phyloP scores from a whole-genome alignment of 106 monocot genomes.

The Triglochin maritima region DNA sequence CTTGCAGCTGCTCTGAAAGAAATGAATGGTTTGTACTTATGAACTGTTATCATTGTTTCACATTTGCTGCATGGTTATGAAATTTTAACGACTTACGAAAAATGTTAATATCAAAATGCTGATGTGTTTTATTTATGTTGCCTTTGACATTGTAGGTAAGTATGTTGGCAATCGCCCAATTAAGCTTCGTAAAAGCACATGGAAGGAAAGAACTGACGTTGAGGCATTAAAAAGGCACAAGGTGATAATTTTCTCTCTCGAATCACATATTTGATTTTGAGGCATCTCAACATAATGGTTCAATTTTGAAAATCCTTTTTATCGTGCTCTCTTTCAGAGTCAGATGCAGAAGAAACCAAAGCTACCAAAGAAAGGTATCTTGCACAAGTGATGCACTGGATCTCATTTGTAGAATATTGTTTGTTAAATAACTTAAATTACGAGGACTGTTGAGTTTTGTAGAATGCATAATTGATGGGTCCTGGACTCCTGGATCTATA shows the following conservation, averaged over 20 bases:
- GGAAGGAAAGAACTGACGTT: constrained; percentile 90
- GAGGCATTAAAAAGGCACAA: constrained; percentile 85
- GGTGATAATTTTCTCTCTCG: constrained; percentile 18
- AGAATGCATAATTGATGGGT: too few species aligned
- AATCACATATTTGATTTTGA: background rate
- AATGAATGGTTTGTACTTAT: constrained; percentile 62
- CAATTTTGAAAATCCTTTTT: background rate
- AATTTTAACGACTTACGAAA: background rate
- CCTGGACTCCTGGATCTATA: too few species aligned
- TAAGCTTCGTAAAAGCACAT: constrained; percentile 85
- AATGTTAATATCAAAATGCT: background rate
- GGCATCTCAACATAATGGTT: too few species aligned
- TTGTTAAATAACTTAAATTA: too few species aligned
- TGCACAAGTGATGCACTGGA: constrained; percentile 50
- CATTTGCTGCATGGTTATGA: background rate
- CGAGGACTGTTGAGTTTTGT: too few species aligned
- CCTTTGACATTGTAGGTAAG: constrained; percentile 40
- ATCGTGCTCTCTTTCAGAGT: constrained; percentile 24
- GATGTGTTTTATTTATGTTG: background rate
- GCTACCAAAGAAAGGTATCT: constrained; percentile 52
- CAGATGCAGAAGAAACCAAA: constrained; percentile 65
- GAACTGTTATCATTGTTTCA: background rate
- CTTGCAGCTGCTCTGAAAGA: constrained; percentile 89
- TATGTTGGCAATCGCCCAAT: constrained; percentile 96
- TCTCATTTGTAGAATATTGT: background rate